Evolutionary conservation across 768 basidiomycete species (phyloP), one percentile per base, ranked within the genome.

Genomic region (Tulasnella sp.): DNA sequence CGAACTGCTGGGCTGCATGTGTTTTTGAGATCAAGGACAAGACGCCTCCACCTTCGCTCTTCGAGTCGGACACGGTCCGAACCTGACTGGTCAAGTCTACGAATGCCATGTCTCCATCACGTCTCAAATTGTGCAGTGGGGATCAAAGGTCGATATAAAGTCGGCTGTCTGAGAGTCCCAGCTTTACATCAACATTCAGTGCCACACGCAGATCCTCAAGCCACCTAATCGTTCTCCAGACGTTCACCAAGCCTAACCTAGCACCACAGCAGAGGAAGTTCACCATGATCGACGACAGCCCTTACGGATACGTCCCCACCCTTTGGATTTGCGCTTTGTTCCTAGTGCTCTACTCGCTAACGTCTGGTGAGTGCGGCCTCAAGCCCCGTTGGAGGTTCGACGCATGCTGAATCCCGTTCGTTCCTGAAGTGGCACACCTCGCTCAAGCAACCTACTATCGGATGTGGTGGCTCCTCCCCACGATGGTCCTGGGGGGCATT

Each of bases 401-500:
- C 45, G 70, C n/a, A 58, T 15, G 34, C 69, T 37, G 15, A 70
- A 25, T 12, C 29, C 14, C n/a, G 6, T 36, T 76, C 81, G 81
- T 1, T 38, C 87, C 45, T 84, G 85, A 78, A 89, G 88, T 85
- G 1, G 67, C 84, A 0, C 90, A 91, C 79, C 19, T 85, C 6
- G 83, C 78, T 1, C 87, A 89, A 81, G 84, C 86, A 0, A 69
- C 84, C 1, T 81, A 81, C 49, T 87, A 82, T 79, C 84, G 85
- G 11, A 81, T 85, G 71, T 89, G 88, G 86, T 90, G 86, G 85
- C 78, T 89, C 12, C 36, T 88, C 64, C 85, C 85, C 0, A 90
- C 89, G 0, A 84, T 84, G 6, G 82, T 84, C 19, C 79, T 88
- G 0, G 85, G 86, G 58, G 88, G 88, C 11, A 19, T 86, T 0